Percentiles rank a stretch among this genome's conserved stretches.
phyloP scores from a whole-genome alignment of 345 rosid species.

The Eucalyptus curtisii region DNA sequence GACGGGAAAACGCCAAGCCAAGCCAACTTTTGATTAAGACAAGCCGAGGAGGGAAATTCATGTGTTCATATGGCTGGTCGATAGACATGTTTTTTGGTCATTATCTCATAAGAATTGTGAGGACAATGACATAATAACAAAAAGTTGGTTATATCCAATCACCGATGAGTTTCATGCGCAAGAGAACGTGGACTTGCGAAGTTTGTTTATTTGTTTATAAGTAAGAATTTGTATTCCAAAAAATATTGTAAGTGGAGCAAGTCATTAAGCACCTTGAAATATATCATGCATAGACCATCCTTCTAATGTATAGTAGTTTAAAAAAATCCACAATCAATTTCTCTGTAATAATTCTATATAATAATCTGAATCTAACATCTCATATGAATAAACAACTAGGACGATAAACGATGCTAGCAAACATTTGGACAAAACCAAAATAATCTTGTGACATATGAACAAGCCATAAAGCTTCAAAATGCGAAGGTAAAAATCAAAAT shows the following conservation, averaged over 20 bases:
- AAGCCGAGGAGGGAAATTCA: neutral
- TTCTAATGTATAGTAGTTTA: too few species aligned
- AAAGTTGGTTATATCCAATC: neutral
- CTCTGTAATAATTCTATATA: rapidly evolving
- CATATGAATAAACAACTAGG: too few species aligned
- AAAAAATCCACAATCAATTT: too few species aligned
- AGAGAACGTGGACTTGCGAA: neutral
- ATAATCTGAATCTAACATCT: too few species aligned
- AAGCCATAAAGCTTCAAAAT: neutral
- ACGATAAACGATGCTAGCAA: too few species aligned
- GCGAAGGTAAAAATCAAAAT: neutral
- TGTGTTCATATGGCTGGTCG: neutral
- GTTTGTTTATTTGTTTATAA: too few species aligned
- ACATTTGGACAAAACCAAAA: too few species aligned
- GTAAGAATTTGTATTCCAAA: neutral
- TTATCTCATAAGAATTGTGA: too few species aligned
- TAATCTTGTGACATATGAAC: neutral
- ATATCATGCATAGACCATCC: too few species aligned
- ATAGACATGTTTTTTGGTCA: too few species aligned
- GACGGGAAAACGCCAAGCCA: neutral
- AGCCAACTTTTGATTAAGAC: neutral
- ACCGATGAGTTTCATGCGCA: neutral
- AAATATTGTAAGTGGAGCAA: neutral
- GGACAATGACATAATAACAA: too few species aligned
- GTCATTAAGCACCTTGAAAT: too few species aligned